These are phyloP conservation scores for Canavalia gladiata DNA, from an alignment of 306 rosid species.

Conservation along the genomic window DNA sequence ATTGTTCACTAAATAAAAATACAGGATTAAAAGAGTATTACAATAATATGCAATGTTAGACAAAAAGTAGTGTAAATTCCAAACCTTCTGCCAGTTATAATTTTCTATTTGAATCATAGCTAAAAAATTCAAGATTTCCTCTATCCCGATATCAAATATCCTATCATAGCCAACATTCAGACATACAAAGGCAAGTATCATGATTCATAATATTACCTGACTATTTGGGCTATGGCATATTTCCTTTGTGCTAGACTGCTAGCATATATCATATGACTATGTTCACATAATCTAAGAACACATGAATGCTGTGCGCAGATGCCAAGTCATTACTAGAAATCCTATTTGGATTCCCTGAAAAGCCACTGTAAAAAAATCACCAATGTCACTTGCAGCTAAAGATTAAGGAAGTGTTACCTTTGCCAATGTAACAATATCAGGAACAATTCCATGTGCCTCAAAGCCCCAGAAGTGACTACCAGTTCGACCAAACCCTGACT, in stretches of 20 bases:
- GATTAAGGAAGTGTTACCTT: conserved; percentile 50
- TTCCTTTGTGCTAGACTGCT: neutral
- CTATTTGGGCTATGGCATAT: neutral
- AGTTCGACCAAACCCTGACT: conserved; percentile 60
- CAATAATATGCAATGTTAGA: neutral
- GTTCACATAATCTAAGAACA: neutral
- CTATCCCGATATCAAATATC: conserved; percentile 8
- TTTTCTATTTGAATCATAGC: neutral
- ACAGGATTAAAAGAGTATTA: neutral
- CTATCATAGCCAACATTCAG: too few species aligned
- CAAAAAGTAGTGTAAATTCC: neutral
- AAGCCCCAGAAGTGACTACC: conserved; percentile 67
- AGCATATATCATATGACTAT: neutral
- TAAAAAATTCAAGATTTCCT: conserved; percentile 7
- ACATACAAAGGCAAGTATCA: neutral
- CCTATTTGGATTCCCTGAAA: neutral
- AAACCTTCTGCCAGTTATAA: neutral
- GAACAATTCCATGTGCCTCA: conserved; percentile 61
- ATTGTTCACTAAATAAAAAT: neutral
- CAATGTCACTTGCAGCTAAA: neutral
- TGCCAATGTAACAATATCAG: conserved; percentile 65
- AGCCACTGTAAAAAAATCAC: conserved; percentile 1
- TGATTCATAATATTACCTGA: neutral
- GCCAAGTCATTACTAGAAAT: conserved; percentile 22
- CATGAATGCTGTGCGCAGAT: conserved; percentile 20